Evolutionary conservation across 2,329 filamentous ascomycete genomes (phyloP).

Genomic region (Stagonosporopsis chrysanthemi): DNA sequence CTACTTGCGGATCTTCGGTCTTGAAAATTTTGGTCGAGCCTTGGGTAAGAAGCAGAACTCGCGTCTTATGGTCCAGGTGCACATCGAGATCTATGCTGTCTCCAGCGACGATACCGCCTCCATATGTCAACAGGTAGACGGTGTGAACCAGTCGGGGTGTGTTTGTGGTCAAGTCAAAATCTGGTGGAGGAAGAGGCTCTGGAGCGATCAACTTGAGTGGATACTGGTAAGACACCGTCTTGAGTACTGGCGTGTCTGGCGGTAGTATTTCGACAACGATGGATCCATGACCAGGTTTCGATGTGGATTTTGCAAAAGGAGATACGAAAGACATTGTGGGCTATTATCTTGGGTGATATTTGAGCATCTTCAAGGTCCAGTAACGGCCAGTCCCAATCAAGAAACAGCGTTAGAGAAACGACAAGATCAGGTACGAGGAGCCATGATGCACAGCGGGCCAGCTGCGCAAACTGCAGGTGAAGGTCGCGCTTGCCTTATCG

Average conservation of each 20-base stretch:
- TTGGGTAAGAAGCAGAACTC: slow-evolving; percentile 68
- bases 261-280: slow-evolving; percentile 78
- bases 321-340: slow-evolving; percentile 55
- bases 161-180: slow-evolving; percentile 17
- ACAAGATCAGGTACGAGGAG: background rate
- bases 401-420: background rate
- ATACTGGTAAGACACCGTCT: slow-evolving; percentile 85
- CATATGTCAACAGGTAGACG: slow-evolving; percentile 92
- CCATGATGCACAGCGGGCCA: background rate
- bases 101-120: slow-evolving; percentile 88
- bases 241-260: slow-evolving; percentile 73
- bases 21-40: slow-evolving; percentile 98
- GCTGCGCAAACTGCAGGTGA: background rate
- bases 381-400: background rate
- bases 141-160: slow-evolving; percentile 67
- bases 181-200: slow-evolving; percentile 67
- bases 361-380: slow-evolving; percentile 21
- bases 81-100: slow-evolving; percentile 80
- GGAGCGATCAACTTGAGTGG: slow-evolving; percentile 93
- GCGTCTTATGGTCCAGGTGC: slow-evolving; percentile 68
- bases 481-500: slow-evolving; percentile 15
- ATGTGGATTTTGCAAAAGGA: slow-evolving; percentile 79
- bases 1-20: slow-evolving; percentile 60
- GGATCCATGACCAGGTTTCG: slow-evolving; percentile 77
- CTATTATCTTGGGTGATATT: slow-evolving; percentile 17